Evolutionary conservation across 257 asterid species (phyloP), one percentile per base, ranked within the genome.

Genomic region (Jacaranda mimosifolia): DNA sequence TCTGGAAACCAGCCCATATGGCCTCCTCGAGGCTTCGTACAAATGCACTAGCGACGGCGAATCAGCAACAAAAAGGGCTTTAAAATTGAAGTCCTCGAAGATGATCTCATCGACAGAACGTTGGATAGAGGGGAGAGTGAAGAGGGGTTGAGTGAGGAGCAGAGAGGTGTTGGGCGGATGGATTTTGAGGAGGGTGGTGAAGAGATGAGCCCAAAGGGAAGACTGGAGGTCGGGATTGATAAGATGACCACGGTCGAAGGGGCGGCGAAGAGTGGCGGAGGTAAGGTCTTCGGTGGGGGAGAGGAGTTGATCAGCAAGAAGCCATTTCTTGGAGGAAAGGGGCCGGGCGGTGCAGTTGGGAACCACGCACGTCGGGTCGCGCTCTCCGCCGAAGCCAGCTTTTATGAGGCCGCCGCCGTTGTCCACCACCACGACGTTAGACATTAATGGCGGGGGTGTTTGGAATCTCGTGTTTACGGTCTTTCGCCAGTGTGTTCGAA

Each of bases 201-300:
- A 96, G 79, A 96, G 85, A 80, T 96, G 96, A 80, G 91, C 57
- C 94, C 94, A 93, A 52, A 96, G 68, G 51, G 96, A 83, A 46
- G 99, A 89, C 71, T 96, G 98, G 76, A 96, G 98, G 39, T 93
- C 97, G 32, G 97, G 96, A 75, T 96, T 93, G 72, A 94, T 90
- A 48, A 95, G 88, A 80, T 96, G 74, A 77, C 97, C 98, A 57
- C 97, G 97, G 91, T 93, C 98, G 82, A 88, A 80, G 21, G 99
- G 99, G 70, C 99, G 97, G 86, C 98, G 97, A 80, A 90, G 81
- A 46, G 98, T 89, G 89, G 97, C 97, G 80, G 99, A 93, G 67
- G 99, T 96, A 17, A 96, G 94, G 91, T 96, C 99, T 56, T 87
- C 90, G 38, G 89, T 9, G 9, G 93, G 93, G 85, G 92, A 88